phyloP scores from a whole-genome alignment of 2,329 filamentous ascomycete species.

The Beauveria sp. region DNA sequence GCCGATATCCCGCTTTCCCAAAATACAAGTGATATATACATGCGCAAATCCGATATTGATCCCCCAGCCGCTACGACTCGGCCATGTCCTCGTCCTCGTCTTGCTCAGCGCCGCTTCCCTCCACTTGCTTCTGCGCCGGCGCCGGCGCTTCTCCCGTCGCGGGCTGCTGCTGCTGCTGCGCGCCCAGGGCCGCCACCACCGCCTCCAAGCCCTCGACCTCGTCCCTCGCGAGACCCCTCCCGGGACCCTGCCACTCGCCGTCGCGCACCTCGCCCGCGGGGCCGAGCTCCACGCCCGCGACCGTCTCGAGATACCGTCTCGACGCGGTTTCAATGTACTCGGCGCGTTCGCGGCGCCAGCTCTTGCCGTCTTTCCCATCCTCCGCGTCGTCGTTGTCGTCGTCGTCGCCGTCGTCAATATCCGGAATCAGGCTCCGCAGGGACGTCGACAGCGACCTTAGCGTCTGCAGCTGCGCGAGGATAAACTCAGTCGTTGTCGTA shows the following conservation, averaged over 20 bases:
- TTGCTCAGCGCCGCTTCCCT: not conserved
- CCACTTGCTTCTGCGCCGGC: not conserved
- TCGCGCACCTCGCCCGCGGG: constrained; percentile 54
- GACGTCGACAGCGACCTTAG: constrained; percentile 57
- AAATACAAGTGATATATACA: not conserved
- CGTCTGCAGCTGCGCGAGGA: constrained; percentile 74
- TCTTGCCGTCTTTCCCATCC: constrained; percentile 32
- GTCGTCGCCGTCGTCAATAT: constrained; percentile 35
- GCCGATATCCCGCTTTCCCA: constrained; percentile 2
- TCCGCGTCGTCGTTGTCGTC: constrained; percentile 23
- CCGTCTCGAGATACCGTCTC: constrained; percentile 64
- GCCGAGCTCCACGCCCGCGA: constrained; percentile 59
- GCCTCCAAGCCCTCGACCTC: constrained; percentile 53
- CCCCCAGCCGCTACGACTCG: not conserved
- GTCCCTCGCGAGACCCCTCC: constrained; percentile 38
- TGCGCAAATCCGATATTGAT: not conserved
- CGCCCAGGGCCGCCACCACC: constrained; percentile 14
- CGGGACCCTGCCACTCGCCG: constrained; percentile 55
- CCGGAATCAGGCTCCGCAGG: constrained; percentile 58
- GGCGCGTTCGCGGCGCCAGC: constrained; percentile 62
- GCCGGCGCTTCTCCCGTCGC: too few relatives aligned
- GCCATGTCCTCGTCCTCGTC: constrained; percentile 12
- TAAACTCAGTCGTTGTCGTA: constrained; percentile 67
- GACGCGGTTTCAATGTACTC: constrained; percentile 81
- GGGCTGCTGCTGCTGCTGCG: not conserved